Conservation (phyloP, 148 eudicot species). For the Beta vulgaris region DNA sequence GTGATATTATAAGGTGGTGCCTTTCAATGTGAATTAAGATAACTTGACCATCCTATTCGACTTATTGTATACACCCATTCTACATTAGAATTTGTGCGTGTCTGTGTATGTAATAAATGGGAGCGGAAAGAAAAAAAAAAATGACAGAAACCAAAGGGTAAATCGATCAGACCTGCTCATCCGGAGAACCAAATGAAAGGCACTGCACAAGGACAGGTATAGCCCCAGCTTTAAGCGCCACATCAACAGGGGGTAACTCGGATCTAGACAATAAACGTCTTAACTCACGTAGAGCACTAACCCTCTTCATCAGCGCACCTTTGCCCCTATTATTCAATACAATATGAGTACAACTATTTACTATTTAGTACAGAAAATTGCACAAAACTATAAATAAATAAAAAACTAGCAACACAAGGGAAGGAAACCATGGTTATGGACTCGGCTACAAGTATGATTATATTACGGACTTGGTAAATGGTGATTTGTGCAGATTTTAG, state of each 20-base stretch:
- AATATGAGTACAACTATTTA: background rate
- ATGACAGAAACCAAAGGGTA: background rate
- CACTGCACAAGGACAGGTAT: slow-evolving; percentile 78
- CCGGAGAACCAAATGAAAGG: slow-evolving; percentile 86
- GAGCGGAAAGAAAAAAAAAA: background rate
- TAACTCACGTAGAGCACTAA: slow-evolving; percentile 67
- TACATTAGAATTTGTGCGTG: background rate
- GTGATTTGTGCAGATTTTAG: no score
- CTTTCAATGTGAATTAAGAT: background rate
- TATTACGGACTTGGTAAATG: no score
- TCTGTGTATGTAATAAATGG: background rate
- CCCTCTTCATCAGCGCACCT: slow-evolving; percentile 72
- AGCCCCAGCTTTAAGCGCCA: slow-evolving; percentile 79
- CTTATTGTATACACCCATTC: background rate
- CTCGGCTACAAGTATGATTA: no score
- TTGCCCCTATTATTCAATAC: slow-evolving; percentile 58
- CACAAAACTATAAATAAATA: background rate
- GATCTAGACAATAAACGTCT: slow-evolving; percentile 80
- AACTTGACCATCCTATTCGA: background rate
- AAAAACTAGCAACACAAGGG: background rate
- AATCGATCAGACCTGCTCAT: slow-evolving; percentile 71
- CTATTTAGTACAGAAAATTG: background rate
- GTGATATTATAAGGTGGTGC: no score
- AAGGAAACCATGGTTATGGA: background rate
- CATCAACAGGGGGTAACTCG: slow-evolving; percentile 92